Evolutionary conservation across 306 rosid species (phyloP).

Genomic region (Trifolium dubium): DNA sequence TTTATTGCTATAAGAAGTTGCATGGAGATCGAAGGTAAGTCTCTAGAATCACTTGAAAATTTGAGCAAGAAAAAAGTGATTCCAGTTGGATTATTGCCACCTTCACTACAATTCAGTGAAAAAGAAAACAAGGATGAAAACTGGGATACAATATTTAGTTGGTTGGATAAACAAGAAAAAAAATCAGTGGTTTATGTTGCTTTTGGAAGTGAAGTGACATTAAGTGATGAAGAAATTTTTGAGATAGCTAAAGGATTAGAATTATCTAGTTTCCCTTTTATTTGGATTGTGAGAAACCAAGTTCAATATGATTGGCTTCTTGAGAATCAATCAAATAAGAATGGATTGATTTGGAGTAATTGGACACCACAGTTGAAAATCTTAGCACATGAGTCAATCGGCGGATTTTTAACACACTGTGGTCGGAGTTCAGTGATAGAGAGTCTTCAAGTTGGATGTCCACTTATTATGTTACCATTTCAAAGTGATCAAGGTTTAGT

Average conservation of each 20-base stretch:
- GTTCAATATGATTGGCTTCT: neutral
- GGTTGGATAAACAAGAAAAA: constrained; percentile 43
- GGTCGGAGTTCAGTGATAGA: constrained; percentile 45
- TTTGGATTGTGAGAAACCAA: neutral
- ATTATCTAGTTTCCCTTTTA: neutral
- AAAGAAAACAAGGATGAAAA: neutral
- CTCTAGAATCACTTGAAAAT: constrained; percentile 17
- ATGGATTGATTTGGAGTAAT: constrained; percentile 1
- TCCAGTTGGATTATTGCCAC: constrained; percentile 45
- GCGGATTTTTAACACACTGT: constrained; percentile 44
- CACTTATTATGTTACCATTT: constrained; percentile 43
- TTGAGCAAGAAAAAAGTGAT: constrained; percentile 30
- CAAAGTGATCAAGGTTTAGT: constrained; percentile 27
- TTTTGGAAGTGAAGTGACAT: constrained; percentile 42
- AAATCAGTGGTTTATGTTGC: constrained; percentile 29
- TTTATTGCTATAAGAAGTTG: constrained; percentile 38
- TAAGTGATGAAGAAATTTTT: constrained; percentile 33
- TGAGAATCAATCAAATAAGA: neutral
- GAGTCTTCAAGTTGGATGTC: constrained; percentile 18
- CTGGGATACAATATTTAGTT: constrained; percentile 39
- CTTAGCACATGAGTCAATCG: constrained; percentile 39
- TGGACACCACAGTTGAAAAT: constrained; percentile 48
- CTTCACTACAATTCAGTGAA: neutral
- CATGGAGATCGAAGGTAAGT: constrained; percentile 42
- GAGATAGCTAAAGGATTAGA: constrained; percentile 35